Conservation (phyloP, 2,329 filamentous ascomycete species). For the Stagonosporopsis cucurbitacearum region DNA sequence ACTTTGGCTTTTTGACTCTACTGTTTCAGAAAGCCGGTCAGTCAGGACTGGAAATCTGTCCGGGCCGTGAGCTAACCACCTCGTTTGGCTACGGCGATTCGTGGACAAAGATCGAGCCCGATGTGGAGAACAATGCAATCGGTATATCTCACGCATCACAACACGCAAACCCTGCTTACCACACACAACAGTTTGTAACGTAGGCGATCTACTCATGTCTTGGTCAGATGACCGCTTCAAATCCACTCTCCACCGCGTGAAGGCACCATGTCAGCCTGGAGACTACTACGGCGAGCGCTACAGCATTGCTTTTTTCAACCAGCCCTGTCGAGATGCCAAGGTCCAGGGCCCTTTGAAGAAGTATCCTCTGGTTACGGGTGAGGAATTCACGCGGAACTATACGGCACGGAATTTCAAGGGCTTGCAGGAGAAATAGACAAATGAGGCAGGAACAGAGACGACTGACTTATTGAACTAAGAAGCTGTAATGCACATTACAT, state of each 20-base stretch:
- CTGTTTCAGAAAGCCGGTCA: conserved; percentile 68
- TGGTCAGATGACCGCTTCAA: conserved; percentile 74
- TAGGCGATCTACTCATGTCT: conserved; percentile 70
- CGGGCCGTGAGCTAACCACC: conserved; percentile 66
- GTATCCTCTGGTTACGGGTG: conserved; percentile 66
- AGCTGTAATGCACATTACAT: too few relatives aligned
- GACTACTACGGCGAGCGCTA: conserved; percentile 67
- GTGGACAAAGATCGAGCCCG: conserved; percentile 69
- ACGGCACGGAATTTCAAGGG: conserved; percentile 64
- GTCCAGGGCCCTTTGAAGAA: conserved; percentile 69
- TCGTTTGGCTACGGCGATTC: conserved; percentile 64
- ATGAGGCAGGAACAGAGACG: too few relatives aligned
- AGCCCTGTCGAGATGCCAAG: conserved; percentile 63
- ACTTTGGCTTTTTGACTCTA: conserved; percentile 69
- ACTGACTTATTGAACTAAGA: too few relatives aligned
- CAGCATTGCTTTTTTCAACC: conserved; percentile 71
- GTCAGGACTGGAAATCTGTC: conserved; percentile 69
- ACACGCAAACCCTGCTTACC: not conserved
- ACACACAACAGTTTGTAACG: conserved; percentile 61
- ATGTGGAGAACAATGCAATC: conserved; percentile 23
- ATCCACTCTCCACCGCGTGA: conserved; percentile 69
- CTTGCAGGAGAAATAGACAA: conserved; percentile 56
- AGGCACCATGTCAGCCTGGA: conserved; percentile 62
- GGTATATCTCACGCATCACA: conserved; percentile 4
- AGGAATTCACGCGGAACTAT: conserved; percentile 64